Evolutionary conservation across 768 basidiomycete species (phyloP).

Genomic region (Tylopilus subfusipes): DNA sequence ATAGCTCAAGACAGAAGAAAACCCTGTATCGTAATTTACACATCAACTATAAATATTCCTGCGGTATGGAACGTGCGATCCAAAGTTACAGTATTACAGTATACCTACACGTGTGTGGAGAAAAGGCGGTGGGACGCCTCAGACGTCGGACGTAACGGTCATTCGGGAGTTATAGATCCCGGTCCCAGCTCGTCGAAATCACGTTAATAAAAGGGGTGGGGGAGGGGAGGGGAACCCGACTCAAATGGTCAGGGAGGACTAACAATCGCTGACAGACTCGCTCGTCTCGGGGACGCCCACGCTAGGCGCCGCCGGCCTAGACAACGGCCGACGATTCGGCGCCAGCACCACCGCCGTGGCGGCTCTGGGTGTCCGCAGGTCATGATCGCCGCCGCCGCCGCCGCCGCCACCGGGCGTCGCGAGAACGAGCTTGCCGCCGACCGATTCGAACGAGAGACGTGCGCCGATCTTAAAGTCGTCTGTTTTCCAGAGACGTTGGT

Average conservation of each 20-base stretch:
- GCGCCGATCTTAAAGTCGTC: conserved; percentile 61
- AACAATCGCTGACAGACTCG: conserved; percentile 16
- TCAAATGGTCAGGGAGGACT: too few species aligned
- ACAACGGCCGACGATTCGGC: conserved; percentile 3
- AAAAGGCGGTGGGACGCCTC: neutral
- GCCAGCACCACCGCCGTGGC: conserved; percentile 1
- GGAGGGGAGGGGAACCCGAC: too few species aligned
- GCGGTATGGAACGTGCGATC: neutral
- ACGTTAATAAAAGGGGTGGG: too few species aligned
- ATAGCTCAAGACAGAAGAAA: conserved; percentile 14
- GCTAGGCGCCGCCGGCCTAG: conserved; percentile 6
- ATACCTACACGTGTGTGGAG: neutral
- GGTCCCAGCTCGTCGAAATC: too few species aligned
- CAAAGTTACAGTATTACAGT: neutral
- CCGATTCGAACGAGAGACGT: conserved; percentile 49
- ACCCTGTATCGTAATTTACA: conserved; percentile 32
- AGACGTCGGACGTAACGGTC: too few species aligned
- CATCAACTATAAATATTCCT: conserved; percentile 33
- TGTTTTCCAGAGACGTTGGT: conserved; percentile 63
- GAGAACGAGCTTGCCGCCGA: conserved; percentile 50
- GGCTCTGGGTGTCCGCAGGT: neutral
- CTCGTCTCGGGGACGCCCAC: neutral
- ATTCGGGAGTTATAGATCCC: too few species aligned
- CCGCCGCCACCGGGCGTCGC: conserved; percentile 32
- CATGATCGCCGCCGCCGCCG: neutral